phyloP scores from a whole-genome alignment of 2,329 filamentous ascomycete genomes.

The Diaporthe helianthi region DNA sequence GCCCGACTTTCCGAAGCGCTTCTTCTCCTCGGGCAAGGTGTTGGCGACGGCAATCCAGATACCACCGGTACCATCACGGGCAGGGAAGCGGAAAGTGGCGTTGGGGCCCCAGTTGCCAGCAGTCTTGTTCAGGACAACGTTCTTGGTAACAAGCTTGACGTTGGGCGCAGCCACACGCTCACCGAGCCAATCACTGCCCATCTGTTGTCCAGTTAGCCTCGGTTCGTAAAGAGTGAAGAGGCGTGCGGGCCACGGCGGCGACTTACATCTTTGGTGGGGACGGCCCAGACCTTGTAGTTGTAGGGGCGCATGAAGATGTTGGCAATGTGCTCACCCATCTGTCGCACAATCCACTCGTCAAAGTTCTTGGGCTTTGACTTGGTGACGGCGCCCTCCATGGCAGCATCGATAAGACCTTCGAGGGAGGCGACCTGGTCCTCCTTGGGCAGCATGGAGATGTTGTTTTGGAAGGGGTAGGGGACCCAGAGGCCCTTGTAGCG shows the following conservation, averaged over 20 bases:
- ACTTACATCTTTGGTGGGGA: conserved; percentile 91
- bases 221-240: too few species aligned
- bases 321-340: conserved; percentile 87
- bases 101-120: conserved; percentile 99
- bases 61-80: conserved; percentile 92
- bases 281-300: conserved; percentile 99
- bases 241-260: not conserved
- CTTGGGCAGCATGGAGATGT: conserved; percentile 97
- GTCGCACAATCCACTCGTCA: conserved; percentile 97
- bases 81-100: conserved; percentile 97
- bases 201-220: conserved; percentile 59
- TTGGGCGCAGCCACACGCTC: conserved; percentile 98
- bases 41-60: conserved; percentile 99
- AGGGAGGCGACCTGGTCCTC: conserved; percentile 95
- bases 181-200: conserved; percentile 98
- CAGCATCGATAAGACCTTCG: conserved; percentile 94
- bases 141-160: conserved; percentile 90
- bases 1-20: conserved; percentile 84
- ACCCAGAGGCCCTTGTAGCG: conserved; percentile 97
- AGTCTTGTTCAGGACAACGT: conserved; percentile 94
- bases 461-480: conserved; percentile 99
- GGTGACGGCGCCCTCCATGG: conserved; percentile 83
- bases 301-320: conserved; percentile 99
- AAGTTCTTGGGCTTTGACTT: conserved; percentile 96
- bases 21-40: conserved; percentile 91